Evolutionary conservation across 192 early-diverging fungal species (phyloP).

Genomic region (Funneliformis mosseae): DNA sequence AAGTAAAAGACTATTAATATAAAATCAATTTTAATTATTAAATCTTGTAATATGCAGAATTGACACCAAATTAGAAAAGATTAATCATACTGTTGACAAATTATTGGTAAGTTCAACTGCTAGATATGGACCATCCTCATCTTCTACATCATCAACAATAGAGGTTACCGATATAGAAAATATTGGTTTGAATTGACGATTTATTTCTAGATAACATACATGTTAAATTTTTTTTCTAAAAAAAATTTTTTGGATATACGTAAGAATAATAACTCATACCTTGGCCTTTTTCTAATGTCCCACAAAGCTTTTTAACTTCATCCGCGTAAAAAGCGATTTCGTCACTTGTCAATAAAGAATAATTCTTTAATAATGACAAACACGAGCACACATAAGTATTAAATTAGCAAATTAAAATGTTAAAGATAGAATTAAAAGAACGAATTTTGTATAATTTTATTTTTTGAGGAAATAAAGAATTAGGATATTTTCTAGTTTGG

Average conservation of each 20-base stretch:
- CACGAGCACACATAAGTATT: slow-evolving; percentile 46
- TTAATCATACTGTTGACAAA: slow-evolving; percentile 53
- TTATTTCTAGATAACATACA: slow-evolving; percentile 42
- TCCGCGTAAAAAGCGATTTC: slow-evolving; percentile 49
- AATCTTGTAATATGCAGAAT: not conserved
- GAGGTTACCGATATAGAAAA: slow-evolving; percentile 53
- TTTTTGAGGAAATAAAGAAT: not conserved
- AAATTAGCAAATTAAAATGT: not conserved
- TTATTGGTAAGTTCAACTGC: slow-evolving; percentile 57
- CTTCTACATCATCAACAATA: slow-evolving; percentile 60
- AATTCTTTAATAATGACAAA: slow-evolving; percentile 54
- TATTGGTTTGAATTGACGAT: slow-evolving; percentile 54
- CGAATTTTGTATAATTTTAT: not conserved
- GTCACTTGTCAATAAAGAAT: slow-evolving; percentile 47
- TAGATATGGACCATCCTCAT: slow-evolving; percentile 58
- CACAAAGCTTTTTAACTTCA: slow-evolving; percentile 41
- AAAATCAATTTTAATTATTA: not conserved
- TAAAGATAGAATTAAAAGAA: not conserved
- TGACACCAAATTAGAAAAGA: not conserved
- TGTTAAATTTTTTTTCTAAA: not conserved
- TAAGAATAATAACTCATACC: not conserved
- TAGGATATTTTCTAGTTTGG: slow-evolving; percentile 51
- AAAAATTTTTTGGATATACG: not conserved
- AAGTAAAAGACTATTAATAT: slow-evolving; percentile 41
- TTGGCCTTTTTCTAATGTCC: slow-evolving; percentile 37